A percentile compares a stretch with the other conserved stretches of the same genome.
These are phyloP conservation scores for Sordariomycetes sp. DNA, from an alignment of 2,329 filamentous ascomycete genomes.

Conservation along the genomic window DNA sequence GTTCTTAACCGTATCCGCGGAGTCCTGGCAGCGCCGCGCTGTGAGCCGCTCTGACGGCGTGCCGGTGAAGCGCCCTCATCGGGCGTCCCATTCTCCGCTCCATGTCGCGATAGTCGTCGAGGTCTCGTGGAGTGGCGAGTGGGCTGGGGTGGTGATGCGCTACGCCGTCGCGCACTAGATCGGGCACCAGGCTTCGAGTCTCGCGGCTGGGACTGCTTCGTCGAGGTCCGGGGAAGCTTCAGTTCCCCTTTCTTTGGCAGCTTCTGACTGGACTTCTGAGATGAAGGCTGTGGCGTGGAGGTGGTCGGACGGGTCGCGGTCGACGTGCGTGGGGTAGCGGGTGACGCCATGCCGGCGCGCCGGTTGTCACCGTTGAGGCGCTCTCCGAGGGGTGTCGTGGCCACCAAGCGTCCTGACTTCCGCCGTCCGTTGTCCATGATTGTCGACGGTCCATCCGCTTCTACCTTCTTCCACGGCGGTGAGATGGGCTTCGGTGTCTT, in stretches of 20 bases:
- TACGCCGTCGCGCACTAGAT: constrained; percentile 13
- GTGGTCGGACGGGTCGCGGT: not conserved
- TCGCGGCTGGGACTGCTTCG: constrained; percentile 1
- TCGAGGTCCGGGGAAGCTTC: not conserved
- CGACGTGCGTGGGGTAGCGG: constrained; percentile 15
- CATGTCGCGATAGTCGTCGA: constrained; percentile 26
- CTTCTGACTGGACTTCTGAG: constrained; percentile 9
- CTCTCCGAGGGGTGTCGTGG: constrained; percentile 38
- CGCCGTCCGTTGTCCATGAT: constrained; percentile 63
- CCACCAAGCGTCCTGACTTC: constrained; percentile 49
- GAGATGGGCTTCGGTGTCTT: constrained; percentile 42
- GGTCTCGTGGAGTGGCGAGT: constrained; percentile 27
- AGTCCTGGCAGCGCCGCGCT: not conserved
- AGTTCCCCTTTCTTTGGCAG: constrained; percentile 3
- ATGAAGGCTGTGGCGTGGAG: constrained; percentile 1
- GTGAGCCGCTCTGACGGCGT: not conserved
- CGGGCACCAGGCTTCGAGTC: constrained; percentile 1
- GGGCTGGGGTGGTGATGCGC: constrained; percentile 15
- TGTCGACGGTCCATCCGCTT: constrained; percentile 75
- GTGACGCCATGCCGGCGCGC: constrained; percentile 27
- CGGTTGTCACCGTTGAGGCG: constrained; percentile 35
- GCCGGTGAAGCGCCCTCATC: not conserved
- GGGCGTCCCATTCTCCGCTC: not conserved
- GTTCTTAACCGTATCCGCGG: constrained; percentile 33
- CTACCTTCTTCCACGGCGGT: constrained; percentile 85